Evolutionary conservation across 345 rosid genomes (phyloP).

Genomic region (Sisymbrium altissimum): DNA sequence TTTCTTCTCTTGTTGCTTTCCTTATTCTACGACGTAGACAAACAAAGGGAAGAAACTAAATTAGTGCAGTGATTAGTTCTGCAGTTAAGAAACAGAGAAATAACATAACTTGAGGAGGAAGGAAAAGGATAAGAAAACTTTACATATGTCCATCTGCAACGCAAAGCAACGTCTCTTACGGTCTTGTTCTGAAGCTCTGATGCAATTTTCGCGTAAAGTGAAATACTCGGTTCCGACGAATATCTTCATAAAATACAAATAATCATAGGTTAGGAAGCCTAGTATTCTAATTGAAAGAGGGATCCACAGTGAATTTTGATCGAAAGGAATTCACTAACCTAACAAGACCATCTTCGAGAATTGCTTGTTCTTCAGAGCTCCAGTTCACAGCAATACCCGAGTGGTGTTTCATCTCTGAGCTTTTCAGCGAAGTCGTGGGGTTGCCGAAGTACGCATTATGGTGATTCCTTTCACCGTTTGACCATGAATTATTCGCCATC

Average conservation of each 20-base stretch:
- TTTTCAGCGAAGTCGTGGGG: background rate
- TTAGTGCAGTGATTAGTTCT: background rate
- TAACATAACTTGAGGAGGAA: background rate
- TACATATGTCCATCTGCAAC: slow-evolving; percentile 71
- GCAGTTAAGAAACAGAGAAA: background rate
- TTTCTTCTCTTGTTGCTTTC: slow-evolving; percentile 72
- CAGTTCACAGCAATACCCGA: background rate
- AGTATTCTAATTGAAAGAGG: background rate
- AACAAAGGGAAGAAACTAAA: background rate
- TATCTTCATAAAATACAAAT: slow-evolving; percentile 37
- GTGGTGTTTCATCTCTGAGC: background rate
- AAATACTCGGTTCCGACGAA: slow-evolving; percentile 36
- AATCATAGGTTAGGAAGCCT: background rate
- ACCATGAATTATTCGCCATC: slow-evolving; percentile 8
- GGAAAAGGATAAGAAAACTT: background rate
- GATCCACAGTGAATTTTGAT: background rate
- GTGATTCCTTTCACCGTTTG: slow-evolving; percentile 10
- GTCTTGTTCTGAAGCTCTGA: slow-evolving; percentile 48
- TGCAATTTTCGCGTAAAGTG: slow-evolving; percentile 67
- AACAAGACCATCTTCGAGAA: background rate
- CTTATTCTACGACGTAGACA: slow-evolving; percentile 45
- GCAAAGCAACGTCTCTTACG: slow-evolving; percentile 75
- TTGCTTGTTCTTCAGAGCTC: background rate
- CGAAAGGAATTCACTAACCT: background rate
- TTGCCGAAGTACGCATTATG: background rate